Evolutionary conservation across 768 basidiomycete species (phyloP).

Genomic region (Peribolospora kevripleyi): DNA sequence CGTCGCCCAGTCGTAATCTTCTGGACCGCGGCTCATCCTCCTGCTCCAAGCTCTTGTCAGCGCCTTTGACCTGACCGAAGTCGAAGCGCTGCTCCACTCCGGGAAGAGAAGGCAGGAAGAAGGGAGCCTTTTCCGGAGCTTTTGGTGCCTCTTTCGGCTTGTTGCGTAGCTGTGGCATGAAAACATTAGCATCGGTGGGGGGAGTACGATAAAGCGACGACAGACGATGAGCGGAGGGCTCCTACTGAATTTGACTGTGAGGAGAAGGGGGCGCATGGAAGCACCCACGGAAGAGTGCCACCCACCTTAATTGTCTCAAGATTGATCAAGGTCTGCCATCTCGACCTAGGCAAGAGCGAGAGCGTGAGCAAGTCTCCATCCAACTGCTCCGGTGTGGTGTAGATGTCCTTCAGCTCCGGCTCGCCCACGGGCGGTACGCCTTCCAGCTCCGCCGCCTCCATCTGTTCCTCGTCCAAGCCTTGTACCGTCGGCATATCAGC

Average conservation of each 20-base stretch:
- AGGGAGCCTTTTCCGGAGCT: constrained; percentile 81
- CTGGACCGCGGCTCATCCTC: constrained; percentile 22
- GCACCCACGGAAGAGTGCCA: background rate
- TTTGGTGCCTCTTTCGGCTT: constrained; percentile 92
- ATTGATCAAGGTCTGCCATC: constrained; percentile 94
- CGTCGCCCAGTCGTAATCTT: constrained; percentile 27
- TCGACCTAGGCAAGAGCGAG: constrained; percentile 66
- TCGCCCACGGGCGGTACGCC: constrained; percentile 38
- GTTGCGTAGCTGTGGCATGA: constrained; percentile 47
- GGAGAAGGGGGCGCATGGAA: background rate
- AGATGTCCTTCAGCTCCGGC: background rate
- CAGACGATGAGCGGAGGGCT: background rate
- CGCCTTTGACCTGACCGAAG: constrained; percentile 16
- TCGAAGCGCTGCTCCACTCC: constrained; percentile 69
- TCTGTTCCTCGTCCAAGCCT: constrained; percentile 49
- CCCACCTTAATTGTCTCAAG: constrained; percentile 73
- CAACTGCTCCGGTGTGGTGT: constrained; percentile 51
- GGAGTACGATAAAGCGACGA: background rate
- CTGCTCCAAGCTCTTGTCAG: constrained; percentile 20
- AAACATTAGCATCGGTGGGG: background rate
- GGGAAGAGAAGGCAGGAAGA: constrained; percentile 81
- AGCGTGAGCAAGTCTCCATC: constrained; percentile 79
- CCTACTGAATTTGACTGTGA: background rate
- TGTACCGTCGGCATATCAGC: constrained; percentile 49
- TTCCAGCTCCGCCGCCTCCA: constrained; percentile 22